Base-by-base conservation (phyloP, 2,329 filamentous ascomycete genomes). In the Elsinoe australis region DNA sequence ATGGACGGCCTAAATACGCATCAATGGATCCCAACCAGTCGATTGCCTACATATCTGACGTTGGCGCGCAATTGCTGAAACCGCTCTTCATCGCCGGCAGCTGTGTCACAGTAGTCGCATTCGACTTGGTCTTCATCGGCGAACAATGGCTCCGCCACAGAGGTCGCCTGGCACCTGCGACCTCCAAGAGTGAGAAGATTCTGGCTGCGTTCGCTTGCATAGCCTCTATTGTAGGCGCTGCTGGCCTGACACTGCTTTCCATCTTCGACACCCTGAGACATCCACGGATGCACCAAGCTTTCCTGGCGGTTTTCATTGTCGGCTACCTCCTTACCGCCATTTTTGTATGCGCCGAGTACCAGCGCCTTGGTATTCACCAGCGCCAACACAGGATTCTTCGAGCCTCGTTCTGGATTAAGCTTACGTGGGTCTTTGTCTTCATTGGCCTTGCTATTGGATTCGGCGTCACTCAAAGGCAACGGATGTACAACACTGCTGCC, bases 281-380 rank as follows among this genome's bases (percentile, higher is more conserved):
- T 62, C 72, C 73, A 1, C 65, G 56, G 1, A 62, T 85, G 50
- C 92, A 98, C 63, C 73, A 87, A 59, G 71, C 79, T 2, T 94
- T 94, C 67, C 69, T 98, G 28, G 67, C 78, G 1, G 66, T 95
- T 45, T 98, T 98, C 65, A 87, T 95, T 44, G 80, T 66, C 10
- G 92, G 87, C 26, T 96, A 94, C 64, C 71, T 95, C 47, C 62
- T 95, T 48, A 87, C 82, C 3, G 89, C 90, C 49, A 75, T 95
- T 56, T 90, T 89, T 66, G 84, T 90, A 55, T 95, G 89, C 71
- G 81, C 79, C 70, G 88, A 95, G 64, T 95, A 94, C 64, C 83
- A 92, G 59, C 81, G 86, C 2, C 75, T 96, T 1, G 87, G 88
- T 19, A 80, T 83, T 47, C 82, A 83, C 62, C 86, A 89, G 70